A percentile compares a stretch with the other conserved stretches of the same genome.
Conservation (phyloP, 257 asterid genomes). For the Verbascum thapsus region DNA sequence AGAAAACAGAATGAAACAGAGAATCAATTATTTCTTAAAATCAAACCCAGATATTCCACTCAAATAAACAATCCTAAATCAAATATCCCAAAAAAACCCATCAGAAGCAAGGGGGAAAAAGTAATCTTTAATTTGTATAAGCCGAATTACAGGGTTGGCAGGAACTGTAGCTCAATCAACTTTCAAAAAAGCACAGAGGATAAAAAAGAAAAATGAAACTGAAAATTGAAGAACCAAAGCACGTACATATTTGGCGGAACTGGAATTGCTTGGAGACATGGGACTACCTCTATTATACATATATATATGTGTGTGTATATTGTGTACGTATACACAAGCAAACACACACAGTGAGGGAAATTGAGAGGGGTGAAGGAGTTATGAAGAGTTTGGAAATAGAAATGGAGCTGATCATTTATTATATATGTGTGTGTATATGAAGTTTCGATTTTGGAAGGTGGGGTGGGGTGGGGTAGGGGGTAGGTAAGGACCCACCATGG, state of each 20-base stretch:
- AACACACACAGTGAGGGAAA: too few relatives aligned
- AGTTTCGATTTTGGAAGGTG: background rate
- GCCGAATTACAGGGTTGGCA: too few relatives aligned
- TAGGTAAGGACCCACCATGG: constrained; percentile 23
- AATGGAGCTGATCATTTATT: too few relatives aligned
- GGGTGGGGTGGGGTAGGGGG: background rate
- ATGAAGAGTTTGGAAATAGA: background rate
- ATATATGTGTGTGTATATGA: too few relatives aligned
- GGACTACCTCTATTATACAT: constrained; percentile 28
- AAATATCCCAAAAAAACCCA: background rate
- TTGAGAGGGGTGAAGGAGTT: too few relatives aligned
- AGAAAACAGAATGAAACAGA: background rate
- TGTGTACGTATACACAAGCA: background rate
- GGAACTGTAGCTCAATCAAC: too few relatives aligned
- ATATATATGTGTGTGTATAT: background rate
- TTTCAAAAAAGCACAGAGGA: too few relatives aligned
- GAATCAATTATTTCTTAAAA: background rate
- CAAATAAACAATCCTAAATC: background rate
- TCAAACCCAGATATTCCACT: background rate
- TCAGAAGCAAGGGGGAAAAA: background rate
- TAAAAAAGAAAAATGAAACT: background rate
- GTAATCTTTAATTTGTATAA: background rate
- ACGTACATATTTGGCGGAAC: constrained; percentile 31
- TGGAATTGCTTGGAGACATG: constrained; percentile 32
- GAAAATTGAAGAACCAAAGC: background rate